Evolutionary conservation across 73 alveolate genomes (phyloP).

Genomic region (Paramecium pentaurelia): DNA sequence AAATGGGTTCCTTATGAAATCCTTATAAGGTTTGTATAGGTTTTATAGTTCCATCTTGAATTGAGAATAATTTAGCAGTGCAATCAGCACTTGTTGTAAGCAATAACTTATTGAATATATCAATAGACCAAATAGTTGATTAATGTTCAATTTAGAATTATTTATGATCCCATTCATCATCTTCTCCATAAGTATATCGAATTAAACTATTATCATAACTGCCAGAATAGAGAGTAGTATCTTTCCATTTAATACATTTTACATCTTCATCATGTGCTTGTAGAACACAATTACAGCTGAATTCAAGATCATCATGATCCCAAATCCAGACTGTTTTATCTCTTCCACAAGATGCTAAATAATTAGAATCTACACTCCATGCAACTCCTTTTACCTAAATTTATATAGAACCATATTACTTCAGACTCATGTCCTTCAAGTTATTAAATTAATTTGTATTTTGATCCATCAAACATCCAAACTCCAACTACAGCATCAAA

Average conservation of each 20-base stretch:
- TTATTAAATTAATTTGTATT: conserved; percentile 74
- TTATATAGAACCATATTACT: neutral
- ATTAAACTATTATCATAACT: conserved; percentile 88
- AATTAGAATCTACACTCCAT: conserved; percentile 88
- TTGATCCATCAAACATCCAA: conserved; percentile 75
- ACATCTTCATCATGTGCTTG: conserved; percentile 95
- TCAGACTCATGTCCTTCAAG: conserved; percentile 97
- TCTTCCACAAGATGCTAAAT: conserved; percentile 92
- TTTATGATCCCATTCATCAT: conserved; percentile 65
- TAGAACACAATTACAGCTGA: conserved; percentile 81
- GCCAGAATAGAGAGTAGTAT: conserved; percentile 73
- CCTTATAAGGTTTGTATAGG: conserved; percentile 67
- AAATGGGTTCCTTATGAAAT: conserved; percentile 83
- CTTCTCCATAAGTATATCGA: conserved; percentile 52
- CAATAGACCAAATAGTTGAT: conserved; percentile 92
- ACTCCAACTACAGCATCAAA: conserved; percentile 91
- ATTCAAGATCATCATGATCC: conserved; percentile 86
- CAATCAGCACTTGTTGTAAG: conserved; percentile 78
- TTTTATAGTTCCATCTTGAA: conserved; percentile 57
- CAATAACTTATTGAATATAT: neutral
- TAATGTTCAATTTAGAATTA: conserved; percentile 65
- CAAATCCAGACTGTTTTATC: conserved; percentile 96
- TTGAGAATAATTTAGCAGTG: conserved; percentile 75
- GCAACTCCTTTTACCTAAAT: conserved; percentile 84
- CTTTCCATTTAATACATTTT: conserved; percentile 88